Evolutionary conservation across 179 eudicot genomes (phyloP), one percentile per base, ranked within the genome.

Genomic region (Sideroxylon spinosum): DNA sequence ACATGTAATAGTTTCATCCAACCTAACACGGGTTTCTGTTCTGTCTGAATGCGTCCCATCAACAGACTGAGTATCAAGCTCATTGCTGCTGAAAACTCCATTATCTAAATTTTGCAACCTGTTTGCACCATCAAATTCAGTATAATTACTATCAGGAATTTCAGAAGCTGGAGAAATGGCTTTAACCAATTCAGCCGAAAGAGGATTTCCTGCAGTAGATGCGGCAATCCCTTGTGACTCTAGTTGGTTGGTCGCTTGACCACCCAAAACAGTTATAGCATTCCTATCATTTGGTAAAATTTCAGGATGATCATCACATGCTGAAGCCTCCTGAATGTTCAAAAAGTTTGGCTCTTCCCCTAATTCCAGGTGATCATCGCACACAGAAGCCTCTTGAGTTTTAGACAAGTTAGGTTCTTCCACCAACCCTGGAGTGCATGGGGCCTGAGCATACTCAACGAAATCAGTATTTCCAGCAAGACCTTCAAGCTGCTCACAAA

Each of bases 341-440:
- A 92, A 87, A 68, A 88, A 86, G 76, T 79, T 73, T 6, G 77
- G 74, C 22, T 79, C 78, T 53, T 89, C 90, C 82, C 86, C 97
- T 50, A 82, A 72, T 64, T 94, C 99, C 79, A 87, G 82, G 74
- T 91, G 96, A 83, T 93, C 97, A 76, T 93, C 98, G 87, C 90
- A 90, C 66, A 85, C 86, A n/a, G 88, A 85, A 72, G 89, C 89
- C 78, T 86, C 99, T 84, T 96, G 87, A 71, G 83, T 80, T 68
- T 86, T 85, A 13, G 96, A 89, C 70, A 91, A 83, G 80, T 89
- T 87, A 81, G 98, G 90, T 82, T 90, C 98, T 85, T 94, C 98
- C 82, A 86, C 74, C 60, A 96, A 78, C 65, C 96, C 96, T 29
- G 99, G 99, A 65, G 99, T 96, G 62, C 90, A 78, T 25, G 98